These are phyloP conservation scores for Fusarium nisikadoi DNA, from an alignment of 2,329 filamentous ascomycete species.

Conservation along the genomic window DNA sequence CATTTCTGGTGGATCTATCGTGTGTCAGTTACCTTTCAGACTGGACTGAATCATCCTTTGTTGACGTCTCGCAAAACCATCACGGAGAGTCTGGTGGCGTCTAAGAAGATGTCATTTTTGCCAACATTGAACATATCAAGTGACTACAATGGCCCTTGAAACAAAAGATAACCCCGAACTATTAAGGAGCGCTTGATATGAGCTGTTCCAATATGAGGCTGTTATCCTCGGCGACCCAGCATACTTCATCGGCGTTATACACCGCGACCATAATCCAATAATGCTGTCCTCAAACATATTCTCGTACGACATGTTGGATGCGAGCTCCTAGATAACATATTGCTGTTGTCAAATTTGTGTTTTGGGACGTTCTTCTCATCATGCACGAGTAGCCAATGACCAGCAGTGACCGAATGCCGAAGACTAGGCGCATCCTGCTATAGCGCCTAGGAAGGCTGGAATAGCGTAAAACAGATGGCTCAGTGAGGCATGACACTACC, in stretches of 20 bases:
- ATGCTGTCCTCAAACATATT: neutral
- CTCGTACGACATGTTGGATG: neutral
- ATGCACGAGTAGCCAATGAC: neutral
- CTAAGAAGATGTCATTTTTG: rapidly evolving
- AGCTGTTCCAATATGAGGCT: neutral
- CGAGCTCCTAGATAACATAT: too few relatives aligned
- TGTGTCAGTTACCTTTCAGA: too few relatives aligned
- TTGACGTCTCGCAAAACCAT: neutral
- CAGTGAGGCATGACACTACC: neutral
- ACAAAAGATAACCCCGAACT: too few relatives aligned
- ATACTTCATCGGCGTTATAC: neutral
- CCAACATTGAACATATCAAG: neutral
- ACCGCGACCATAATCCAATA: neutral
- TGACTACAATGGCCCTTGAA: too few relatives aligned
- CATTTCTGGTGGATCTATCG: neutral
- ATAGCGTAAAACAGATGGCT: too few relatives aligned
- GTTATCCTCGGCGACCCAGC: neutral
- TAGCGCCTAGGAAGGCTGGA: too few relatives aligned
- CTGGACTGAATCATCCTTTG: neutral
- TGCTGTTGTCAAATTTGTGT: neutral
- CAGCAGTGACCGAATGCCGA: neutral
- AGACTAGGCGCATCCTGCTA: neutral
- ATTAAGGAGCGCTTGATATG: too few relatives aligned
- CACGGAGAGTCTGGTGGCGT: neutral
- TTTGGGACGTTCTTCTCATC: neutral